Percentiles rank a stretch among this genome's conserved stretches.
These are phyloP conservation scores for Naumovozyma castellii DNA, from an alignment of 805 yeast genomes.

Conservation along the genomic window DNA sequence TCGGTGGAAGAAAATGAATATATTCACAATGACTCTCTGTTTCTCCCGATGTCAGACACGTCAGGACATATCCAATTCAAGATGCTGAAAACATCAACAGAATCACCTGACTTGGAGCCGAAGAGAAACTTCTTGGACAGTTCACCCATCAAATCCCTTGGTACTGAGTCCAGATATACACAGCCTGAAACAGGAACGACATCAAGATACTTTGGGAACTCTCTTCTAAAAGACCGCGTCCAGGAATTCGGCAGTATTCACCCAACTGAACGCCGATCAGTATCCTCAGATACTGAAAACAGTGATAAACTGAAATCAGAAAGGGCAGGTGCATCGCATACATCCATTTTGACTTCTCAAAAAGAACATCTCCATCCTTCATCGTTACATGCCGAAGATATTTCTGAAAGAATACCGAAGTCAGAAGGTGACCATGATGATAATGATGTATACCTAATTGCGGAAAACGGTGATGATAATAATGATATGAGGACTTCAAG, in stretches of 20 bases:
- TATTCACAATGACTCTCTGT: neutral
- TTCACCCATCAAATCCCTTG: conserved; percentile 7
- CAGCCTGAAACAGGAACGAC: neutral
- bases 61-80: neutral
- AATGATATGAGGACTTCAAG: neutral
- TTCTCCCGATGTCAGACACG: neutral
- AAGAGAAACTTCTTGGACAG: conserved; percentile 9
- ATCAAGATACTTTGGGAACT: conserved; percentile 11
- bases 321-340: neutral
- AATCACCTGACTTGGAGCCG: neutral
- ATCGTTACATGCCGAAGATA: neutral
- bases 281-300: conserved; percentile 1
- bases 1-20: no score
- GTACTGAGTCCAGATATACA: neutral
- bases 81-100: neutral
- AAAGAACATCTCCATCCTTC: no score
- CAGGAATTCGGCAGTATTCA: neutral
- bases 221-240: conserved; percentile 4
- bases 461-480: neutral
- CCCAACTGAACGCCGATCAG: neutral
- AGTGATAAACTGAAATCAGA: neutral
- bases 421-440: neutral
- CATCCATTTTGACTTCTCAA: no score
- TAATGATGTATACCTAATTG: neutral
- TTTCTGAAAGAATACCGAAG: neutral